Base-by-base conservation (phyloP, 2,329 filamentous ascomycete genomes). In the Eurotiales sp. region DNA sequence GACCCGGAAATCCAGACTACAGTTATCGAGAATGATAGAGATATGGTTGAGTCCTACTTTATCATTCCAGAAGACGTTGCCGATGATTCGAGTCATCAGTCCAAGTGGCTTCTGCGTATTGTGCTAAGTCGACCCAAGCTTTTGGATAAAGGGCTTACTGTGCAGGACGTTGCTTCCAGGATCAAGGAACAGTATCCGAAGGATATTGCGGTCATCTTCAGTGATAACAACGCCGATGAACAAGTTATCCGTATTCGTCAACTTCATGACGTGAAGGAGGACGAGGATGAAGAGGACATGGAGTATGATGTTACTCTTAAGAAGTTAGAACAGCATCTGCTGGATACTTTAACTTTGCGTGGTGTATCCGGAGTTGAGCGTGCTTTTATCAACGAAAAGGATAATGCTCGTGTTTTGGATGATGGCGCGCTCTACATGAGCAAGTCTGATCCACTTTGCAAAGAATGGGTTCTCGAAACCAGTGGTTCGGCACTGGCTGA, bases 11-110 rank as follows among this genome's bases (percentile, higher is more conserved):
- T 96, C 54, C 83, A 88, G 61, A 78, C 82, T 25, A 99, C 95
- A 0, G 87, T 85, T 58, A 95, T 99, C 61, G 81, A 87, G 30
- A 88, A 88, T 51, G 93, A 99, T 76, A 73, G 81, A 55, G 93
- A 97, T 64, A 95, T 97, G 82, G 88, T 99, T 6, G 90, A 96
- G 60, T 95, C 92, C 0, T 96, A 96, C 77, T 97, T 92, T 74
- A 84, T 97, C 67, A 88, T 97, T 65, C 89, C 90, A 0, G 90
- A 95, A 58, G 89, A 95, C 51, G 84, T 88, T 37, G 82, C 82
- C 54, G 77, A 80, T 40, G 79, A 83, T 53, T 68, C 77, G 8
- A 75, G 78, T 45, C 71, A 70, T 30, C 92, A 97, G 70, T 97
- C 93, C 8, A 88, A 90, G 68, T 99, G 95, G 95, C 75, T 99